phyloP scores from a whole-genome alignment of 2,329 filamentous ascomycete genomes.

The Aquanectria penicillioides region DNA sequence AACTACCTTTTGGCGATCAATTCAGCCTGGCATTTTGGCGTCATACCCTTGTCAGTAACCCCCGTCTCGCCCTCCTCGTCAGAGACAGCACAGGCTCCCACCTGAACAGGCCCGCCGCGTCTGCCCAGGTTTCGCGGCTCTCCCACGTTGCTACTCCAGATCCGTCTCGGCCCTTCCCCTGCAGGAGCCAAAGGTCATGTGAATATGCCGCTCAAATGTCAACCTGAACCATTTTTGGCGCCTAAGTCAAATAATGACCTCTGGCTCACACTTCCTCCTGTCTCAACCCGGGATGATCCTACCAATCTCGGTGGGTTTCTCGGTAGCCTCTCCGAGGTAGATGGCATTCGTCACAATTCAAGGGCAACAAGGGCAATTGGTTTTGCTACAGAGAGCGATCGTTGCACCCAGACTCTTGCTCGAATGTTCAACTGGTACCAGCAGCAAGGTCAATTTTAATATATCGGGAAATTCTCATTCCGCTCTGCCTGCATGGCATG shows the following conservation, averaged over 20 bases:
- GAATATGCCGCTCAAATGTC: constrained; percentile 27
- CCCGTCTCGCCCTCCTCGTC: constrained; percentile 12
- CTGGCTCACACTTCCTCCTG: not conserved
- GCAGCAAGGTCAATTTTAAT: too few relatives aligned
- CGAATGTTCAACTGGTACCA: not conserved
- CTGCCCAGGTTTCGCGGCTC: constrained; percentile 18
- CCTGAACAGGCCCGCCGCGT: constrained; percentile 17
- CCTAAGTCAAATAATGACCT: not conserved
- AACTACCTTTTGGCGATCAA: not conserved
- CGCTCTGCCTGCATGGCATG: too few relatives aligned
- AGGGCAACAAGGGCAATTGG: too few relatives aligned
- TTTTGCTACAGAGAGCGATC: too few relatives aligned
- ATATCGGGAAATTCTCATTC: too few relatives aligned
- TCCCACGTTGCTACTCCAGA: constrained; percentile 20
- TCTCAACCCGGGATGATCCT: too few relatives aligned
- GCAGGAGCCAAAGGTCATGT: constrained; percentile 38
- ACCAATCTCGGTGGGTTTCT: too few relatives aligned
- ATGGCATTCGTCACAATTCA: too few relatives aligned
- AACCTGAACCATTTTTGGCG: not conserved
- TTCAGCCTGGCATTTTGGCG: constrained; percentile 11
- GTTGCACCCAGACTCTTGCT: too few relatives aligned
- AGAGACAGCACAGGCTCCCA: constrained; percentile 7
- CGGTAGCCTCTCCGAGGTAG: too few relatives aligned
- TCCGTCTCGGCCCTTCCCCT: constrained; percentile 28
- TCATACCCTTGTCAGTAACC: constrained; percentile 9